These are phyloP conservation scores for Takakia lepidozioides DNA, from an alignment of 225 moss, liverwort and hornwort genomes.

Conservation along the genomic window DNA sequence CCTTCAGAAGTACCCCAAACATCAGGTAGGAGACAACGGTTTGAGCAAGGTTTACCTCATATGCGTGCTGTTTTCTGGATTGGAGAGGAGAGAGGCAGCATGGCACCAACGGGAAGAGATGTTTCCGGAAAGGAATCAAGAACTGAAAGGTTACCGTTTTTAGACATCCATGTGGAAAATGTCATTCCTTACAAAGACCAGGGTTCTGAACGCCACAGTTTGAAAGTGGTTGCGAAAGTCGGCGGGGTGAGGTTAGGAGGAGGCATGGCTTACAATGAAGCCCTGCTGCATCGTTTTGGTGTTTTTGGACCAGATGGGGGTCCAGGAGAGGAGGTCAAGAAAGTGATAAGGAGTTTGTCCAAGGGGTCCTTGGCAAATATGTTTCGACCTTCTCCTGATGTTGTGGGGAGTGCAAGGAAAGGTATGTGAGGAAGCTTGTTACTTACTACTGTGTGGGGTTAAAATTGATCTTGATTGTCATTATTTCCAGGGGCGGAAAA, in stretches of 20 bases:
- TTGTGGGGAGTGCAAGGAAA: slow-evolving; percentile 37
- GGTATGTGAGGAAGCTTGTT: slow-evolving; percentile 25
- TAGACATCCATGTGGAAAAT: slow-evolving; percentile 68
- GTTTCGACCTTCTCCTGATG: slow-evolving; percentile 51
- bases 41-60: slow-evolving; percentile 25
- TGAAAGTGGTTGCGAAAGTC: slow-evolving; percentile 66
- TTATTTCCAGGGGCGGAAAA: no score
- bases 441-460: neutral
- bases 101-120: slow-evolving; percentile 49
- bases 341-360: slow-evolving; percentile 73
- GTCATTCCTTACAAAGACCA: slow-evolving; percentile 80
- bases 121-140: slow-evolving; percentile 23
- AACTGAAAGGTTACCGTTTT: slow-evolving; percentile 56
- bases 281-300: slow-evolving; percentile 86
- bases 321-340: slow-evolving; percentile 74
- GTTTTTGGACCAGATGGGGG: slow-evolving; percentile 86
- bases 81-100: slow-evolving; percentile 87
- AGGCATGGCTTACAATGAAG: slow-evolving; percentile 93
- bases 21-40: slow-evolving; percentile 10
- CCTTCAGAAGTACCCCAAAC: slow-evolving; percentile 38
- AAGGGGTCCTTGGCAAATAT: slow-evolving; percentile 77
- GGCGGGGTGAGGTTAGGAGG: slow-evolving; percentile 87
- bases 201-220: slow-evolving; percentile 77
- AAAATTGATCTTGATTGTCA: no score
- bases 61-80: slow-evolving; percentile 98